phyloP scores from a whole-genome alignment of 768 basidiomycete genomes.

The Chalciporus pseudorubinellus region DNA sequence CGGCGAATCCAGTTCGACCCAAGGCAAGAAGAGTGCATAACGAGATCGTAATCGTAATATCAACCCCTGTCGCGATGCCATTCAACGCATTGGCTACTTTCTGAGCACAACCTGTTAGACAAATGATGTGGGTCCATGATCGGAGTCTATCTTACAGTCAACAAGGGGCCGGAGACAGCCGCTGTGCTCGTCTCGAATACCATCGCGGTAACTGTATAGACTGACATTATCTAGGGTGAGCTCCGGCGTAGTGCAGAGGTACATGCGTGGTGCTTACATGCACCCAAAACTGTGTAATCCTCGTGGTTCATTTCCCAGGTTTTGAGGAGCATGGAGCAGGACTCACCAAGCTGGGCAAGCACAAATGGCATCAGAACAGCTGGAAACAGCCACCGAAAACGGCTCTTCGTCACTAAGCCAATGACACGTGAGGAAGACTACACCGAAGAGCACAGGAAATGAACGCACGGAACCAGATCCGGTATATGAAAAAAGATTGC shows the following conservation, averaged over 20 bases:
- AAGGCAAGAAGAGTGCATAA: slow-evolving; percentile 21
- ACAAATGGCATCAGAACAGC: slow-evolving; percentile 18
- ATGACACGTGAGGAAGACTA: background rate
- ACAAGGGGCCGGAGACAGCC: slow-evolving; percentile 16
- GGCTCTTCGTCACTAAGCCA: slow-evolving; percentile 10
- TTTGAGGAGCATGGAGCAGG: background rate
- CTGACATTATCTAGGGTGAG: slow-evolving; percentile 11
- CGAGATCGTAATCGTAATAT: slow-evolving; percentile 19
- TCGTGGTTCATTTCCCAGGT: background rate
- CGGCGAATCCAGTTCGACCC: slow-evolving; percentile 25
- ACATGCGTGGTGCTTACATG: slow-evolving; percentile 8
- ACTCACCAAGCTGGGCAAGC: slow-evolving; percentile 17
- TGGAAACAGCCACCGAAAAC: slow-evolving; percentile 20
- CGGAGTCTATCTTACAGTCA: slow-evolving; percentile 11
- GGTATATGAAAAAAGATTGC: slow-evolving; percentile 27
- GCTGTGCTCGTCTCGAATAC: slow-evolving; percentile 13
- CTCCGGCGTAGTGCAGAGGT: background rate
- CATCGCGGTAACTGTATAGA: slow-evolving; percentile 16
- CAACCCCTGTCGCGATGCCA: slow-evolving; percentile 15
- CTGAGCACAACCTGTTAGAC: slow-evolving; percentile 12
- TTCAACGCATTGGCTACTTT: slow-evolving; percentile 11
- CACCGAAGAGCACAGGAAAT: background rate
- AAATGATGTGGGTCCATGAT: background rate
- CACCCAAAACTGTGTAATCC: slow-evolving; percentile 12
- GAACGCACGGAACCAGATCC: slow-evolving; percentile 23